Percentiles rank a stretch among this genome's conserved stretches.
phyloP scores from a whole-genome alignment of 176 grass and related monocot species.

The Hyparrhenia diplandra region DNA sequence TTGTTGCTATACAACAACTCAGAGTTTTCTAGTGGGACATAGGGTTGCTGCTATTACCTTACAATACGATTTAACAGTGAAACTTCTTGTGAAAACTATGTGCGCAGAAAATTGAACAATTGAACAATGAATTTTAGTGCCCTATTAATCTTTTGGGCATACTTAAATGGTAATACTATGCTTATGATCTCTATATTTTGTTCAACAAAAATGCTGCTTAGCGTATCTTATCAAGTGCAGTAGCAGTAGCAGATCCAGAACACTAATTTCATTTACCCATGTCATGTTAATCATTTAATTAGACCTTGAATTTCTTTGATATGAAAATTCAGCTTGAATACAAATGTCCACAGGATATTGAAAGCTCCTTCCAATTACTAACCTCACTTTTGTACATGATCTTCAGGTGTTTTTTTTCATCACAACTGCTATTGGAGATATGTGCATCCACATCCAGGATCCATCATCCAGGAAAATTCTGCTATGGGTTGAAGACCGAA shows the following conservation, averaged over 20 bases:
- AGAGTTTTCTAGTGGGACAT: not conserved
- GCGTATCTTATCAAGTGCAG: not conserved
- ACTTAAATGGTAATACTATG: not conserved
- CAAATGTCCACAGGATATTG: not conserved
- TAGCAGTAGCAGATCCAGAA: not conserved
- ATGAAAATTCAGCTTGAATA: not conserved
- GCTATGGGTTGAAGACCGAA: not conserved
- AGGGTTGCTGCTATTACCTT: not conserved
- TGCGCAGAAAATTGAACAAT: not conserved
- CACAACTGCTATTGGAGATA: slow-evolving; percentile 15
- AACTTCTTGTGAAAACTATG: not conserved
- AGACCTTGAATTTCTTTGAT: not conserved
- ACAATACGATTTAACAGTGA: not conserved
- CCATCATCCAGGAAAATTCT: slow-evolving; percentile 5
- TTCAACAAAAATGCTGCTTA: not conserved
- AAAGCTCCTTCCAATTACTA: not conserved
- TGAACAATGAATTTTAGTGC: not conserved
- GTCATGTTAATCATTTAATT: not conserved
- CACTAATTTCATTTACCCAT: not conserved
- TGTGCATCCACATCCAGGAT: slow-evolving; percentile 17
- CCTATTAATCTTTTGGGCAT: not conserved
- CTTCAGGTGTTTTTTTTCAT: slow-evolving; percentile 10
- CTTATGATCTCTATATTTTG: not conserved
- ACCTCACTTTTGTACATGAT: not conserved
- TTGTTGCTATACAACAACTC: not conserved